These are phyloP conservation scores for Fistulifera solaris DNA, from an alignment of 108 stramenopile genomes.

Conservation along the genomic window DNA sequence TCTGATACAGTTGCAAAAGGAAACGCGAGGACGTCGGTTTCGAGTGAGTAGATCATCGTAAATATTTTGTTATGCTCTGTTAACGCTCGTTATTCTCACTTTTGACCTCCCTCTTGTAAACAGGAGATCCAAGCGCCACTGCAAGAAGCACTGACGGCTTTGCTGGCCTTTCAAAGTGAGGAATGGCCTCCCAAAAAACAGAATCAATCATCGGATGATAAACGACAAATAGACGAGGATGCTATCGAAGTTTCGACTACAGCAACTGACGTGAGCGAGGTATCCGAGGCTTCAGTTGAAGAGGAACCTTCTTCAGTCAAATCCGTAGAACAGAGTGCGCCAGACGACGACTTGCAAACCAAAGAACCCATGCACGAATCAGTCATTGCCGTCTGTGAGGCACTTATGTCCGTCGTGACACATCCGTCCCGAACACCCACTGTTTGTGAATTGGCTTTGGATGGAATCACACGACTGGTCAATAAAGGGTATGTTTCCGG, in stretches of 20 bases:
- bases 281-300: slow-evolving; percentile 2
- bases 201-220: slow-evolving; percentile 4
- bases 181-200: slow-evolving; percentile 24
- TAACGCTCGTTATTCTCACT: background rate
- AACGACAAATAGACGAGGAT: background rate
- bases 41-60: slow-evolving; percentile 22
- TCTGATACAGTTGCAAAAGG: slow-evolving; percentile 34
- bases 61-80: background rate
- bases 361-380: slow-evolving; percentile 56
- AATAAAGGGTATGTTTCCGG: slow-evolving; percentile 57
- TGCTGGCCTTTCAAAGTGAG: slow-evolving; percentile 33
- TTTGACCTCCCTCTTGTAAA: background rate
- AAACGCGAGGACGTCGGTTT: slow-evolving; percentile 31
- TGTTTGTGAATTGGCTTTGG: slow-evolving; percentile 57
- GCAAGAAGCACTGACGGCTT: slow-evolving; percentile 18
- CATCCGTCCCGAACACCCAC: slow-evolving; percentile 39
- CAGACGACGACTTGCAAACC: slow-evolving; percentile 17
- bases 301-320: background rate
- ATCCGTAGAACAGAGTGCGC: slow-evolving; percentile 2
- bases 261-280: slow-evolving; percentile 7
- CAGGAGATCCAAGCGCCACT: slow-evolving; percentile 36
- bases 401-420: slow-evolving; percentile 21
- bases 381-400: slow-evolving; percentile 21
- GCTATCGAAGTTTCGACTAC: background rate
- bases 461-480: slow-evolving; percentile 43